A percentile compares a stretch with the other conserved stretches of the same genome.
Conservation (phyloP, 805 yeast genomes). For the baker's yeast (Saccharomyces cerevisiae) region DNA sequence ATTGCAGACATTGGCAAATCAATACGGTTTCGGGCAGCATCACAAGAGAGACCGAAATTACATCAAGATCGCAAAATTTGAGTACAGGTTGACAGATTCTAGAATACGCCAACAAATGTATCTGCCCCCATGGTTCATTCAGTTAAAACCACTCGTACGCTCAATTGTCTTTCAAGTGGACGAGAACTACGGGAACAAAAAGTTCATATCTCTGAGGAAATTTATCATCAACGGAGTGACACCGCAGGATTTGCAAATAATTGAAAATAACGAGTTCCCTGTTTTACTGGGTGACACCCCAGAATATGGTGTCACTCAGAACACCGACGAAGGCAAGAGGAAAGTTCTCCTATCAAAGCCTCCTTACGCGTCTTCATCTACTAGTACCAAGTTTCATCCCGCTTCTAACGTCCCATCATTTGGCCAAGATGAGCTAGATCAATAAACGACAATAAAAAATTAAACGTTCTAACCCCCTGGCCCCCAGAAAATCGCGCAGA, state of each 20-base stretch:
- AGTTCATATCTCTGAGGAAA: constrained; percentile 33
- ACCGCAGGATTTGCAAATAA: constrained; percentile 27
- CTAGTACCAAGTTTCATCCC: constrained; percentile 1
- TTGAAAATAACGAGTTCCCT: constrained; percentile 15
- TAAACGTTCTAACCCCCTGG: background rate
- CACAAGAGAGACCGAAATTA: constrained; percentile 16
- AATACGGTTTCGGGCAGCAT: constrained; percentile 12
- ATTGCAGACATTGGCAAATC: constrained; percentile 11
- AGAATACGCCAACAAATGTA: constrained; percentile 24
- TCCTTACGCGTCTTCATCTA: constrained; percentile 2
- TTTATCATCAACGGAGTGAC: constrained; percentile 38
- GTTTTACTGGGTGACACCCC: constrained; percentile 14
- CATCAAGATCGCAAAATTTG: constrained; percentile 24
- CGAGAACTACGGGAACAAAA: constrained; percentile 32
- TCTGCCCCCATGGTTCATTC: constrained; percentile 28
- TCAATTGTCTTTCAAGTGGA: constrained; percentile 27
- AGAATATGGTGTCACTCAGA: constrained; percentile 10
- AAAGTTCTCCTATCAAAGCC: background rate
- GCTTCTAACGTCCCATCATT: constrained; percentile 19
- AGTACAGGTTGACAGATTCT: constrained; percentile 20
- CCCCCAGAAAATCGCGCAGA: background rate
- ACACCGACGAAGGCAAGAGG: background rate
- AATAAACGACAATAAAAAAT: background rate
- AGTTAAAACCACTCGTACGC: constrained; percentile 26
- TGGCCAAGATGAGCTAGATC: constrained; percentile 26